A percentile compares a stretch with the other conserved stretches of the same genome.
These are phyloP conservation scores for Cytospora schulzeri DNA, from an alignment of 2,329 filamentous ascomycete genomes.

Conservation along the genomic window DNA sequence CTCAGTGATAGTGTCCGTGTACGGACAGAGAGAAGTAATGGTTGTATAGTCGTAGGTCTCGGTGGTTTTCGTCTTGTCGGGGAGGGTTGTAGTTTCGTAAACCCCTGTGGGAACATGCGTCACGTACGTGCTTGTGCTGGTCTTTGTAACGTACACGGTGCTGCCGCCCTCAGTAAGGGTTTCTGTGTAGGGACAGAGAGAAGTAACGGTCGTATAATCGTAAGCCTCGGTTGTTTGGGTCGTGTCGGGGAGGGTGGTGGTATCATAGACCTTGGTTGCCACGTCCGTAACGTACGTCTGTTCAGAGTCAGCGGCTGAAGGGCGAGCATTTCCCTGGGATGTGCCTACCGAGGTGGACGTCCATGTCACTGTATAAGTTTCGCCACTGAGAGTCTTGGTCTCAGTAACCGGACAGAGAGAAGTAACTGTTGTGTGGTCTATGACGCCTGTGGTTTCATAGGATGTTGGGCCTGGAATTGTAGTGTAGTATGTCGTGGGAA, in stretches of 20 bases:
- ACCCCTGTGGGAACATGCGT: conserved; percentile 34
- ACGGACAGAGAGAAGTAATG: conserved; percentile 5
- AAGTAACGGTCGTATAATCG: conserved; percentile 7
- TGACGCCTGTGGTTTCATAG: conserved; percentile 41
- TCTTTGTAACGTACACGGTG: background rate
- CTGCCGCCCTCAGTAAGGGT: conserved; percentile 31
- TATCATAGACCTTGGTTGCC: conserved; percentile 31
- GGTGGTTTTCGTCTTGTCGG: conserved; percentile 5
- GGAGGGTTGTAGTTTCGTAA: conserved; percentile 29
- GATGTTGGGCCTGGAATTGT: conserved; percentile 38
- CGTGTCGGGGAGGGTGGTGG: conserved; percentile 21
- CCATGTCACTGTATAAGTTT: conserved; percentile 43
- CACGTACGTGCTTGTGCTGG: conserved; percentile 1
- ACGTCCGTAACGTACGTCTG: conserved; percentile 29
- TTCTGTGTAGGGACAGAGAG: background rate
- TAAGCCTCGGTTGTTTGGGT: background rate
- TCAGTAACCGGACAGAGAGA: conserved; percentile 49
- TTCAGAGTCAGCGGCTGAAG: conserved; percentile 37
- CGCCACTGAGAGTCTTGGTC: conserved; percentile 46
- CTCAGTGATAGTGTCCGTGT: conserved; percentile 28
- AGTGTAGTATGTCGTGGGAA: conserved; percentile 37
- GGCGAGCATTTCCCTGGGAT: conserved; percentile 14
- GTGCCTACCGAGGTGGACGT: conserved; percentile 40
- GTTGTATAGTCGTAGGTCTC: background rate
- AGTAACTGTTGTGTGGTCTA: conserved; percentile 47